phyloP scores from a whole-genome alignment of 2,329 filamentous ascomycete genomes.

The Purpureocillium lavendulum region DNA sequence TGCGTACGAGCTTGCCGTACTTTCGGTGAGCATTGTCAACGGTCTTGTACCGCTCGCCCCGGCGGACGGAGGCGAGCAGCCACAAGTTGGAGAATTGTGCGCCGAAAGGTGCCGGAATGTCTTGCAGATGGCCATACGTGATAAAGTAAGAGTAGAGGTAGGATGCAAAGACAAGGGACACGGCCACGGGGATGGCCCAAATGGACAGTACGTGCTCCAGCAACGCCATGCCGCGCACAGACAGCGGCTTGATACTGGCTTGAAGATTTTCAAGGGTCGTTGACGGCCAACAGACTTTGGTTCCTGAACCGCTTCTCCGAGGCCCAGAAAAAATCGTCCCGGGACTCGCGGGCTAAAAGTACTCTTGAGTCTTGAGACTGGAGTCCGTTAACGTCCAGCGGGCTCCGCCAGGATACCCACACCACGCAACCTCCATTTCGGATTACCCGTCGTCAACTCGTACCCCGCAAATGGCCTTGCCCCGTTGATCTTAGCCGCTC shows the following conservation, averaged over 20 bases:
- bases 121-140: constrained; percentile 40
- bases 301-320: no score
- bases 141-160: constrained; percentile 54
- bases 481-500: no score
- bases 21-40: constrained; percentile 70
- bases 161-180: constrained; percentile 39
- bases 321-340: no score
- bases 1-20: constrained; percentile 69
- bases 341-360: no score
- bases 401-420: no score
- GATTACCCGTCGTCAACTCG: no score
- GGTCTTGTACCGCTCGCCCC: constrained; percentile 53
- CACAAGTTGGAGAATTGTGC: constrained; percentile 69
- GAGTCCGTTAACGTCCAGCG: no score
- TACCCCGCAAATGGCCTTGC: no score
- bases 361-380: no score
- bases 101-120: constrained; percentile 54
- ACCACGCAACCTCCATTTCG: background rate
- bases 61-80: constrained; percentile 60
- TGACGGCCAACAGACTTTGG: no score
- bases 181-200: constrained; percentile 36
- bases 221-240: constrained; percentile 16
- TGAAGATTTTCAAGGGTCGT: no score
- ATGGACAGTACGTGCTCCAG: constrained; percentile 27
- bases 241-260: no score